Evolutionary conservation across 345 rosid genomes (phyloP), one percentile per base, ranked within the genome.

Genomic region (Hypericum perforatum): DNA sequence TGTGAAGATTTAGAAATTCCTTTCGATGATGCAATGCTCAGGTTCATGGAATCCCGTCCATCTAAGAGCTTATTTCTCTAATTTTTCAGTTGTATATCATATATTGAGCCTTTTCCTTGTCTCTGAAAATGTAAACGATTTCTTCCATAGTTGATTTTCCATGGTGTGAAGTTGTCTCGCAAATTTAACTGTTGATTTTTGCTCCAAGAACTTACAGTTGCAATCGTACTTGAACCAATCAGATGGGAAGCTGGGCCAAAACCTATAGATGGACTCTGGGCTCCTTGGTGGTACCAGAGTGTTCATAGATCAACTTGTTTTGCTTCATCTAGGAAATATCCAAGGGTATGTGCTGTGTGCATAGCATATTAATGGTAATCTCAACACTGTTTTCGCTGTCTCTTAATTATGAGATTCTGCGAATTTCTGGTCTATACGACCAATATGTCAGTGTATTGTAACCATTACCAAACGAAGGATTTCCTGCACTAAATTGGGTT

Each of bases 201-300:
- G 49, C 47, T 53, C 32, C 10, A 16, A 13, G 9, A 39, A 57
- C 11, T 44, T 15, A n/a, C n/a, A 12, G 15, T 40, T 42, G 56
- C 36, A 6, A 37, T 15, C 43, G 32, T 57, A 40, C 8, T 44
- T 36, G 2, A 70, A 49, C 62, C 43, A 52, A 45, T 61, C 76
- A 88, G 97, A 68, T 89, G 95, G 97, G 77, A 82, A 62, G 85
- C 86, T 78, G 95, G 92, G 65, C 85, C 97, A n/a, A 89, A 81
- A 70, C 72, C 77, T 22, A 53, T 80, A 41, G 95, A 85, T 76
- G 97, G 97, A 51, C 9, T 81, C 42, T 85, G 97, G 95, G 95
- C 87, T 14, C 81, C 84, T 42, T 79, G 87, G 97, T 81, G 95
- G 97, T 89, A 89, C 58, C 63, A 69, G 65, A 75, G 77, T 46